Conservation (phyloP, 805 yeast genomes). For the Blastobotrys chiropterorum region DNA sequence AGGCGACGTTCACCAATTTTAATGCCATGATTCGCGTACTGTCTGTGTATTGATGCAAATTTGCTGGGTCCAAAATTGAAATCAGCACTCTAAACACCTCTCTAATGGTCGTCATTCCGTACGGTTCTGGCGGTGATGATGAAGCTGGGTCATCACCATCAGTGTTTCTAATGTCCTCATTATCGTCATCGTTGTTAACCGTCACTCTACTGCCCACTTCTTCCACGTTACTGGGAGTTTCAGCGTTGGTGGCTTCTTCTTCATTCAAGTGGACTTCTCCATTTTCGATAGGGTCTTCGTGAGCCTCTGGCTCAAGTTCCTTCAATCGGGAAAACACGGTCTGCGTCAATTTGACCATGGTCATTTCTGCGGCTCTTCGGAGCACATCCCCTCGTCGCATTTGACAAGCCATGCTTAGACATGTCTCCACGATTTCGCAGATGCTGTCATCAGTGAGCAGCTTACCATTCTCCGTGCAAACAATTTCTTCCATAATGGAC, state of each 20-base stretch:
- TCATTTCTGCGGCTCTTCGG: conserved; percentile 81
- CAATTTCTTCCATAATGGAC: conserved; percentile 59
- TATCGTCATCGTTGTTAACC: neutral
- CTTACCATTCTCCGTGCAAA: conserved; percentile 53
- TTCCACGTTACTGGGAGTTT: conserved; percentile 12
- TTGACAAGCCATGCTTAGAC: conserved; percentile 86
- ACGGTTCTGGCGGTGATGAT: conserved; percentile 35
- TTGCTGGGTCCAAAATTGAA: conserved; percentile 74
- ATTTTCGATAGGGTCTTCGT: conserved; percentile 40
- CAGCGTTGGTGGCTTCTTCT: conserved; percentile 38
- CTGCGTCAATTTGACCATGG: conserved; percentile 64
- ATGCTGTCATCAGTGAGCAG: conserved; percentile 75
- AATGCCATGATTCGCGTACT: conserved; percentile 79
- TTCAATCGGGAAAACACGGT: conserved; percentile 58
- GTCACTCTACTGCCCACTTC: neutral
- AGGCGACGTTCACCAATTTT: conserved; percentile 63
- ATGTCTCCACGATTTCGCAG: conserved; percentile 85
- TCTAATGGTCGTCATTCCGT: conserved; percentile 67
- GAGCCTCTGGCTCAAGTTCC: conserved; percentile 43
- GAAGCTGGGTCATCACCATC: conserved; percentile 12
- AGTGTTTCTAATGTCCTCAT: conserved; percentile 7
- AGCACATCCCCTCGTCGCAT: conserved; percentile 85
- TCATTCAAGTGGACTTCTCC: conserved; percentile 47
- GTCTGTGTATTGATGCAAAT: conserved; percentile 80
- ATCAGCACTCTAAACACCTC: conserved; percentile 72